Conservation (phyloP, 2,329 filamentous ascomycete species). For the Aspergillus vadensis region DNA sequence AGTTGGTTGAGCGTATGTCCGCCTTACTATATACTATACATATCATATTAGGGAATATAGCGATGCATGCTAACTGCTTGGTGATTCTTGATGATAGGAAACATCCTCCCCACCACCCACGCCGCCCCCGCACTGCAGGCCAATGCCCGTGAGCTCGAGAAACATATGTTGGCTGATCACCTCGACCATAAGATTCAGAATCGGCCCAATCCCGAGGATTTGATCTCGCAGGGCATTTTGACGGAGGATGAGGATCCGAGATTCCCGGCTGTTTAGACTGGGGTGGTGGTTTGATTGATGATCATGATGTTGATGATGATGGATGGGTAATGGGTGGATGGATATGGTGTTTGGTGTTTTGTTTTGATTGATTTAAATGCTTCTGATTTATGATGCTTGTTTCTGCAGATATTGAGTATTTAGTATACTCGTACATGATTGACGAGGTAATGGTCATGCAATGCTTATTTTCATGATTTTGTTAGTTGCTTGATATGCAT, state of each 20-base stretch:
- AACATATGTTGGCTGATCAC: slow-evolving; percentile 82
- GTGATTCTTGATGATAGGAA: not conserved
- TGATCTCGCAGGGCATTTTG: slow-evolving; percentile 79
- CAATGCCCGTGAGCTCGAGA: slow-evolving; percentile 80
- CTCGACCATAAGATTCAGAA: slow-evolving; percentile 84
- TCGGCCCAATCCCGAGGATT: slow-evolving; percentile 72
- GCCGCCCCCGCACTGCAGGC: slow-evolving; percentile 78
- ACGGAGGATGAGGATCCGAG: slow-evolving; percentile 60
- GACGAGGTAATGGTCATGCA: not conserved
- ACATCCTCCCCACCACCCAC: slow-evolving; percentile 68
- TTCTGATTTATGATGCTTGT: not conserved
- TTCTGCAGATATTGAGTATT: too few species aligned
- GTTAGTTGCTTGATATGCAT: not conserved
- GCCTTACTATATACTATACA: not conserved
- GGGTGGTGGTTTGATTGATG: not conserved
- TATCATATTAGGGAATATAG: too few species aligned
- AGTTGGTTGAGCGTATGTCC: slow-evolving; percentile 73
- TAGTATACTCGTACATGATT: not conserved
- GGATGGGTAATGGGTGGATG: not conserved
- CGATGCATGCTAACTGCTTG: too few species aligned
- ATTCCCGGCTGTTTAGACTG: slow-evolving; percentile 15
- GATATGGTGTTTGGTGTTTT: not conserved
- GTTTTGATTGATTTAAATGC: not conserved
- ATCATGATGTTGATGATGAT: not conserved
- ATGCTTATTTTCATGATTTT: not conserved